These are phyloP conservation scores for Nitzschia putrida DNA, from an alignment of 108 stramenopile species.

Conservation along the genomic window DNA sequence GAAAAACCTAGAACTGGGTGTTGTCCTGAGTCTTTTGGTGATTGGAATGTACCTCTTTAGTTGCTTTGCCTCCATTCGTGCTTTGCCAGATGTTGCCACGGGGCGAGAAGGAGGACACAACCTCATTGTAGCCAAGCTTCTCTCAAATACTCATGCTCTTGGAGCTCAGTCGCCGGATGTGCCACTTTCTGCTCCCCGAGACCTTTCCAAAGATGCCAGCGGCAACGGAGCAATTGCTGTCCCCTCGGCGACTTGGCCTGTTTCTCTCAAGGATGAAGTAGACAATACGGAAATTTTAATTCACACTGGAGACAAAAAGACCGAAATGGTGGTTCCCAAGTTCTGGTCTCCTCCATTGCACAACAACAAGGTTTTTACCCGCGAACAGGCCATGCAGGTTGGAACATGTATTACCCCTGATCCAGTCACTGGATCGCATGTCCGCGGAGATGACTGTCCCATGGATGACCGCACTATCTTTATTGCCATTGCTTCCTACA, in stretches of 20 bases:
- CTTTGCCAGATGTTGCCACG: constrained; percentile 29
- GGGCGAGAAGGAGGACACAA: constrained; percentile 19
- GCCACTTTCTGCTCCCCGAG: neutral
- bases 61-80: constrained; percentile 30
- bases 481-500: constrained; percentile 79
- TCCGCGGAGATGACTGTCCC: constrained; percentile 72
- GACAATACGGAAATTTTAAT: constrained; percentile 64
- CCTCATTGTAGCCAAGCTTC: constrained; percentile 28
- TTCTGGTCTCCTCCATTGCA: constrained; percentile 73
- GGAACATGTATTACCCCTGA: constrained; percentile 73
- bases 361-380: constrained; percentile 58
- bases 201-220: neutral
- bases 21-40: constrained; percentile 30
- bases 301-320: constrained; percentile 70
- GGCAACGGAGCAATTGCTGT: neutral
- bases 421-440: constrained; percentile 48
- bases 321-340: constrained; percentile 61
- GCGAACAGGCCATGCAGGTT: constrained; percentile 71
- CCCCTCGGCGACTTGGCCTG: constrained; percentile 68
- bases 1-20: constrained; percentile 37
- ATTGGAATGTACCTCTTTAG: constrained; percentile 45
- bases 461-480: constrained; percentile 67
- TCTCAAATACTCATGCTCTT: constrained; percentile 3
- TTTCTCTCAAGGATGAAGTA: constrained; percentile 58
- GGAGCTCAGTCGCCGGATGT: neutral